Evolutionary conservation across 1,284 basidiomycete genomes (phyloP).

Genomic region (Austropuccinia psidii): DNA sequence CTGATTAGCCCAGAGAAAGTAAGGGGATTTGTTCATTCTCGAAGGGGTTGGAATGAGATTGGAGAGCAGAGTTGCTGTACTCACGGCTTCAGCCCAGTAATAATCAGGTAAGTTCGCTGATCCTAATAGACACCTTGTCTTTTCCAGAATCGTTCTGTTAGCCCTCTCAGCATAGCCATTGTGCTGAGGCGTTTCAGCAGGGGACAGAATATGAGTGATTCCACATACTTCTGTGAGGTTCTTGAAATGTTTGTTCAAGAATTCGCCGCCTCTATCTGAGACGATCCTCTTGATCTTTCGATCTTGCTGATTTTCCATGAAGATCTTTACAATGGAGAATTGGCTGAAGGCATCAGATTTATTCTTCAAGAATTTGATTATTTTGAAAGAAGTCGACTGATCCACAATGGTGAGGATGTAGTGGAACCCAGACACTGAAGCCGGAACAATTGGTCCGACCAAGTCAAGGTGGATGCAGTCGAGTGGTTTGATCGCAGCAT

Average conservation of each 20-base stretch:
- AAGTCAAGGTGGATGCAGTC: neutral
- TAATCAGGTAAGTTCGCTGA: conserved; percentile 42
- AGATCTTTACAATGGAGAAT: no score
- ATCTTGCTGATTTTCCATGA: no score
- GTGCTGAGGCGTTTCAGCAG: conserved; percentile 48
- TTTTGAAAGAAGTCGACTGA: neutral
- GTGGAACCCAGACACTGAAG: neutral
- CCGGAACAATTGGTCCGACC: neutral
- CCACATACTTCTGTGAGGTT: conserved; percentile 43
- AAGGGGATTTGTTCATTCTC: neutral
- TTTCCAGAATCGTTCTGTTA: conserved; percentile 45
- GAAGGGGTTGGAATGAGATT: conserved; percentile 43
- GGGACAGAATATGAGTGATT: conserved; percentile 45
- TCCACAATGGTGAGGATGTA: neutral
- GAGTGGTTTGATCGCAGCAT: no score
- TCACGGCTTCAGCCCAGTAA: conserved; percentile 48
- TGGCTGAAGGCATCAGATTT: neutral
- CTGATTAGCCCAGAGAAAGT: neutral
- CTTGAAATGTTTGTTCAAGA: conserved; percentile 41
- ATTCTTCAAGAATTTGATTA: neutral
- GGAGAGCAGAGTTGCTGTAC: conserved; percentile 45
- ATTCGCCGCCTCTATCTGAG: conserved; percentile 47
- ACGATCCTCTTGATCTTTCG: neutral
- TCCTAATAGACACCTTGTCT: conserved; percentile 43
- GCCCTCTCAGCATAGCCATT: conserved; percentile 47